phyloP scores from a whole-genome alignment of 1,139 yeast species.

The Pneumocystis murina region DNA sequence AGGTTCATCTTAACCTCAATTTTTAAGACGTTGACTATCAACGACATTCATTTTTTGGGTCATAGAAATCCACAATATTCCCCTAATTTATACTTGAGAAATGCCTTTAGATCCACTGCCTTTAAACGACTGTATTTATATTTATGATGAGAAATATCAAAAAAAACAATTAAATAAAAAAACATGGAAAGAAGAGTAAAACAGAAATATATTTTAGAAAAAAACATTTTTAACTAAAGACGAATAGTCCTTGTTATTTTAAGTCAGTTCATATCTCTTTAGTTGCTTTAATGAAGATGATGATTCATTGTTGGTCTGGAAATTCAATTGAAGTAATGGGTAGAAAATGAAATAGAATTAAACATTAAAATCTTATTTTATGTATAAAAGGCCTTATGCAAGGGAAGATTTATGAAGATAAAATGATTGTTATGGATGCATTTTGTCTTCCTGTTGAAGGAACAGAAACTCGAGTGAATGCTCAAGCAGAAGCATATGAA shows the following conservation, averaged over 20 bases:
- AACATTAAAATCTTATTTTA: background rate
- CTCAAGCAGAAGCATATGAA: conserved; percentile 85
- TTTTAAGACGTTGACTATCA: background rate
- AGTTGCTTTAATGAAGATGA: background rate
- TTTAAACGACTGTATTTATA: background rate
- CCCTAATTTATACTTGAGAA: background rate
- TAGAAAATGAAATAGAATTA: background rate
- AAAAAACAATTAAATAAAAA: background rate
- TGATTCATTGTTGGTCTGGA: background rate
- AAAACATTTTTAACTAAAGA: background rate
- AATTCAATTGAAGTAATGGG: background rate
- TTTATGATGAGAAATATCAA: background rate
- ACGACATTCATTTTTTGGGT: background rate
- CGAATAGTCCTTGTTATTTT: background rate
- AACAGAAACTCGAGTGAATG: conserved; percentile 27
- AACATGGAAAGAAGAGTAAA: background rate
- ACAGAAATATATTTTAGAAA: too few species aligned
- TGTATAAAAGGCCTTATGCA: background rate
- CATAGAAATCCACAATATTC: background rate
- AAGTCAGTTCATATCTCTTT: background rate
- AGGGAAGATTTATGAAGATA: background rate
- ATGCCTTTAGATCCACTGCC: background rate
- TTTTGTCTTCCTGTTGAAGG: conserved; percentile 20
- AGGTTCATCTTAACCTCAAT: background rate
- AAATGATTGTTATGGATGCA: background rate